Evolutionary conservation across 495 filamentous ascomycete genomes (phyloP).

Genomic region (Aspergillus carlsbadensis): DNA sequence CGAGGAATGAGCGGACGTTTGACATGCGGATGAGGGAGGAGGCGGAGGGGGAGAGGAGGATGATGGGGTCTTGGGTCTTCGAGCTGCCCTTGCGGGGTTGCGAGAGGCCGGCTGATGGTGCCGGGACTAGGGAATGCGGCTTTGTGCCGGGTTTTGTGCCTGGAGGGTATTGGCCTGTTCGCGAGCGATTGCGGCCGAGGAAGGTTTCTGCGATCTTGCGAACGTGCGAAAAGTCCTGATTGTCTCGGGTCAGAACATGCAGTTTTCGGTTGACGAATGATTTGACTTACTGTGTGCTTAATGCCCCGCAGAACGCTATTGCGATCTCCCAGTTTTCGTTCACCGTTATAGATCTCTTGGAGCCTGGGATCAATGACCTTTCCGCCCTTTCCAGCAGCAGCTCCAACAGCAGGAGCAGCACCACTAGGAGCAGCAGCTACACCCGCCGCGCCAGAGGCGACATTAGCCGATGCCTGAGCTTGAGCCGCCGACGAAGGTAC

Average conservation of each 20-base stretch:
- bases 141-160: constrained; percentile 44
- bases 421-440: constrained; percentile 22
- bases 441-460: constrained; percentile 43
- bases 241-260: background rate
- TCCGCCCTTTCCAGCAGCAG: constrained; percentile 42
- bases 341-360: constrained; percentile 83
- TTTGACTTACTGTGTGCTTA: constrained; percentile 74
- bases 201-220: constrained; percentile 83
- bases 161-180: constrained; percentile 43
- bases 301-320: constrained; percentile 85
- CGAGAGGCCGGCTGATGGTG: constrained; percentile 44
- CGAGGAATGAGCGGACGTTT: constrained; percentile 95
- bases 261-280: background rate
- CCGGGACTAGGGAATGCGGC: constrained; percentile 32
- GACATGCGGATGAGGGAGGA: constrained; percentile 96
- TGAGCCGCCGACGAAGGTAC: constrained; percentile 43
- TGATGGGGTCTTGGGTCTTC: constrained; percentile 83
- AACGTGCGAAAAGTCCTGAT: constrained; percentile 90
- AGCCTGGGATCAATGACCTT: constrained; percentile 77
- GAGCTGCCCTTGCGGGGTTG: constrained; percentile 47
- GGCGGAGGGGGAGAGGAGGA: constrained; percentile 96
- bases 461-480: constrained; percentile 36
- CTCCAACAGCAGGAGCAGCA: constrained; percentile 46
- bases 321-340: constrained; percentile 87
- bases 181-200: constrained; percentile 60